Percentiles rank a stretch among this genome's conserved stretches.
Evolutionary conservation across 129 eudicot genomes (phyloP).

Genomic region (Arctium lappa): DNA sequence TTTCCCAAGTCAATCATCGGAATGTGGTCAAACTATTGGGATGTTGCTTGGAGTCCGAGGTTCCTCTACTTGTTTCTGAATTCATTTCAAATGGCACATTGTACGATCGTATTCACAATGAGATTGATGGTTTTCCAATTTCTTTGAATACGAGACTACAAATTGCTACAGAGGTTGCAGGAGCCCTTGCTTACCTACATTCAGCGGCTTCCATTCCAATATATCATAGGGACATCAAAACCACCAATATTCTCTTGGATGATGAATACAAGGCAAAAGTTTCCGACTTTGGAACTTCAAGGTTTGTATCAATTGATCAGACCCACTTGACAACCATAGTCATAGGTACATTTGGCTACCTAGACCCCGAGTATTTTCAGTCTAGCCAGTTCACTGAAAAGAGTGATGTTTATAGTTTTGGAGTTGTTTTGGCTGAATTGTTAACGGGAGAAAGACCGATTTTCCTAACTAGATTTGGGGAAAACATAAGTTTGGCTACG

Average conservation of each 20-base stretch:
- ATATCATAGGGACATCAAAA: neutral
- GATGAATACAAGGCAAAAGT: slow-evolving; percentile 16
- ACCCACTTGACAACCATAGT: slow-evolving; percentile 7
- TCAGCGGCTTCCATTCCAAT: neutral
- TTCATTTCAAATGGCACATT: neutral
- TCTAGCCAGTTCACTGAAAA: too few species aligned
- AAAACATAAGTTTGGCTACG: neutral
- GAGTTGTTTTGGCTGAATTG: too few species aligned
- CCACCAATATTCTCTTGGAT: slow-evolving; percentile 17
- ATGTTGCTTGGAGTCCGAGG: neutral
- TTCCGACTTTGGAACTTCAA: slow-evolving; percentile 14
- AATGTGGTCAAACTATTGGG: too few species aligned
- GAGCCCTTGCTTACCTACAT: neutral
- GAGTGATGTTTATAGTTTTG: too few species aligned
- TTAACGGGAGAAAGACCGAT: neutral
- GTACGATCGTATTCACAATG: neutral
- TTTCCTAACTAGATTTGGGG: neutral
- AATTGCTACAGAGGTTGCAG: neutral
- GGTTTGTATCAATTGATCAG: neutral
- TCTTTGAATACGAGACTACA: neutral
- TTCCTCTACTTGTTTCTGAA: slow-evolving; percentile 4
- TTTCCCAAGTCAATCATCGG: too few species aligned
- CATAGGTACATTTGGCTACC: neutral
- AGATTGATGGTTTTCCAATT: neutral
- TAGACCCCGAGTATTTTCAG: neutral